phyloP scores from a whole-genome alignment of 495 filamentous ascomycete species.

The Talaromyces adpressus region DNA sequence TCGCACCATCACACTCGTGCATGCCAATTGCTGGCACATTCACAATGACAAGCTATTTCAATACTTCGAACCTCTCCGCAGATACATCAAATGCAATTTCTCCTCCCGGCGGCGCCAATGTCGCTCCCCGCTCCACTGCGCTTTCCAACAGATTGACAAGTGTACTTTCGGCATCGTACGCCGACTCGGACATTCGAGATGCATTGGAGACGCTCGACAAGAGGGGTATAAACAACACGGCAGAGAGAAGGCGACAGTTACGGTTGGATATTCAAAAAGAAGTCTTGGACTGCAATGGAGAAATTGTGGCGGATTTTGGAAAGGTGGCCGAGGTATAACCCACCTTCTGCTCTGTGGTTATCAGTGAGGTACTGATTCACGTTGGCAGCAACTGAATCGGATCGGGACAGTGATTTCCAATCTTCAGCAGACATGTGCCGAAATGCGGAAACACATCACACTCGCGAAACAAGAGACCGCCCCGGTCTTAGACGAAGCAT shows the following conservation, averaged over 20 bases:
- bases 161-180: slow-evolving; percentile 86
- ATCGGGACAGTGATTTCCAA: slow-evolving; percentile 72
- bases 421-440: slow-evolving; percentile 73
- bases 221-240: slow-evolving; percentile 62
- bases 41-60: slow-evolving; percentile 39
- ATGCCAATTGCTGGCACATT: slow-evolving; percentile 8
- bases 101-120: slow-evolving; percentile 20
- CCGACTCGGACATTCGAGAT: slow-evolving; percentile 86
- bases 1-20: slow-evolving; percentile 3
- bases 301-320: slow-evolving; percentile 85
- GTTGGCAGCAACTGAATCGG: slow-evolving; percentile 67
- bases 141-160: slow-evolving; percentile 70
- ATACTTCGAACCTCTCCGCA: slow-evolving; percentile 16
- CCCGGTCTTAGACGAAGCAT: slow-evolving; percentile 73
- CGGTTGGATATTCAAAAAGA: slow-evolving; percentile 85
- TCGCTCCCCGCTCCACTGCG: slow-evolving; percentile 47
- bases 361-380: neutral
- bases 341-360: neutral
- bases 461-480: slow-evolving; percentile 68
- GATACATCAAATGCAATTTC: slow-evolving; percentile 19
- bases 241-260: slow-evolving; percentile 72
- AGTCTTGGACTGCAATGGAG: slow-evolving; percentile 87
- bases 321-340: slow-evolving; percentile 72
- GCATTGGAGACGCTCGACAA: slow-evolving; percentile 72
- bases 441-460: slow-evolving; percentile 70